Evolutionary conservation across 495 filamentous ascomycete species (phyloP).

Genomic region (Penicillium steckii): DNA sequence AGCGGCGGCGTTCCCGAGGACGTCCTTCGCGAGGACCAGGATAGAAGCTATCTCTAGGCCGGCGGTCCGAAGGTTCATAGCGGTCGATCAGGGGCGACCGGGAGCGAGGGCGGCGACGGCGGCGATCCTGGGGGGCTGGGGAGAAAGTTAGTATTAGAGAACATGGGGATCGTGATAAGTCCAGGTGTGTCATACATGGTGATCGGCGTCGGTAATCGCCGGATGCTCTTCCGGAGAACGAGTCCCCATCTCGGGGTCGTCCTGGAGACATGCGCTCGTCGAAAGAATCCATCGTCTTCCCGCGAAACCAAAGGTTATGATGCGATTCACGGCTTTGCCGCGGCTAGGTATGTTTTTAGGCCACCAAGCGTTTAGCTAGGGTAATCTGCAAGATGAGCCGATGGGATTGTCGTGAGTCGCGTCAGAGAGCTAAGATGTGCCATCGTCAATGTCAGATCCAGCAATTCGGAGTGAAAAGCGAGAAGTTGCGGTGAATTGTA

Average conservation of each 20-base stretch:
- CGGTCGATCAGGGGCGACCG: constrained; percentile 75
- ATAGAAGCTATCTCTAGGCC: constrained; percentile 51
- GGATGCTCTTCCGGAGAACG: constrained; percentile 28
- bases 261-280: constrained; percentile 41
- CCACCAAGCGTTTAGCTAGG: background rate
- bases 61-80: constrained; percentile 64
- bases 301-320: background rate
- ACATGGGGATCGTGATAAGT: background rate
- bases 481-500: constrained; percentile 18
- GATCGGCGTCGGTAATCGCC: constrained; percentile 52
- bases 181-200: constrained; percentile 42
- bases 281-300: constrained; percentile 41
- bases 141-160: constrained; percentile 7
- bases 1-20: constrained; percentile 66
- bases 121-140: constrained; percentile 47
- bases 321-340: constrained; percentile 9
- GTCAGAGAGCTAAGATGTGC: constrained; percentile 38
- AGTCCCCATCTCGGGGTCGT: constrained; percentile 39
- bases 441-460: constrained; percentile 41
- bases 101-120: constrained; percentile 57
- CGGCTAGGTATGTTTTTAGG: background rate
- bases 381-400: constrained; percentile 1
- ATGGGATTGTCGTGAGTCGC: constrained; percentile 8
- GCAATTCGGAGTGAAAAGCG: constrained; percentile 24
- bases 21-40: constrained; percentile 63